Percentiles rank a stretch among this genome's conserved stretches.
Conservation (phyloP, 169 alveolate species). For the Sarcocystis neurona region DNA sequence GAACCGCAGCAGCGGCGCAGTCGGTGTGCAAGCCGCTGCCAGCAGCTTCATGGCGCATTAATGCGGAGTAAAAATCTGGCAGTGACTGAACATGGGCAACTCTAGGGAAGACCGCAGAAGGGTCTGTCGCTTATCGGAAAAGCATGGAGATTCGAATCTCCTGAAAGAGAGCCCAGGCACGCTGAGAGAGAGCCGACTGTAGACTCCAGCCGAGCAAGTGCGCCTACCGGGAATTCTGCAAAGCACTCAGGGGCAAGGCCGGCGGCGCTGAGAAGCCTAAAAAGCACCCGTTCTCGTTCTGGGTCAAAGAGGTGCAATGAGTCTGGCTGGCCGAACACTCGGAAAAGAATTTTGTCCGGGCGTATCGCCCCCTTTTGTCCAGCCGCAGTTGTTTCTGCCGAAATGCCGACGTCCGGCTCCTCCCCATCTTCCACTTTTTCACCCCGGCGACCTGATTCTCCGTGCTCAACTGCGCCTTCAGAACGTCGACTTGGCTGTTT, state of each 20-base stretch:
- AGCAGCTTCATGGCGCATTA: no score
- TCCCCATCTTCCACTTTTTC: neutral
- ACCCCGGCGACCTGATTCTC: neutral
- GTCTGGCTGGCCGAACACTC: slow-evolving; percentile 56
- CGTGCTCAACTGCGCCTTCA: neutral
- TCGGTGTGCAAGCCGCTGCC: no score
- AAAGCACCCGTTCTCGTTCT: slow-evolving; percentile 30
- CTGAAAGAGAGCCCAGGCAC: no score
- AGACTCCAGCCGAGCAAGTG: no score
- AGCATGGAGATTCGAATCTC: no score
- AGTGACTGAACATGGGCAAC: no score
- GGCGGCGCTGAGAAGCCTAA: slow-evolving; percentile 17
- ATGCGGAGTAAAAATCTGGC: no score
- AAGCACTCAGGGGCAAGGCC: slow-evolving; percentile 53
- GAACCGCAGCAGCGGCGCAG: no score
- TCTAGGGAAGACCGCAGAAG: no score
- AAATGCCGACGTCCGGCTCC: neutral
- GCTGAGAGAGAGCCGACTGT: no score
- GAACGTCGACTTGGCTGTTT: neutral
- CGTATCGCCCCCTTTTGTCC: neutral
- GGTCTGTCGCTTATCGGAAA: no score
- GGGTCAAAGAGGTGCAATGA: slow-evolving; percentile 47
- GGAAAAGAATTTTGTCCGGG: slow-evolving; percentile 12
- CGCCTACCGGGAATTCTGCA: slow-evolving; percentile 27
- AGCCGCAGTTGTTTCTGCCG: neutral